A percentile compares a stretch with the other conserved stretches of the same genome.
These are phyloP conservation scores for Leucogyrophana mollusca DNA, from an alignment of 768 basidiomycete species.

Conservation along the genomic window DNA sequence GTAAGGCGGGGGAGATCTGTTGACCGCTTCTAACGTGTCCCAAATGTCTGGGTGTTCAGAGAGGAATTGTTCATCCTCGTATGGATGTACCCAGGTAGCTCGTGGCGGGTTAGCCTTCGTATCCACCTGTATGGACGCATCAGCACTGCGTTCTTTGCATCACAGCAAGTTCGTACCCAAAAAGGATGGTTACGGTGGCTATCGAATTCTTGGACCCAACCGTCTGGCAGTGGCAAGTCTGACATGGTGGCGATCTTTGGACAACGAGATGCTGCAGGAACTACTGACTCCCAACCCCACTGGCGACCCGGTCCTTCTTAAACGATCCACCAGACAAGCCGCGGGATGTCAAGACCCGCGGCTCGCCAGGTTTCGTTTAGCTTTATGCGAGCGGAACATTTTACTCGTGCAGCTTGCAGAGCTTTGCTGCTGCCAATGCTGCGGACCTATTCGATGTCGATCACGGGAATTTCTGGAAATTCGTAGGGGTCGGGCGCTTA, in stretches of 20 bases:
- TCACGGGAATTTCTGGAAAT: no score
- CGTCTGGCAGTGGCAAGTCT: conserved; percentile 47
- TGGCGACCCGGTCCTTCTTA: no score
- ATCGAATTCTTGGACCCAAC: conserved; percentile 56
- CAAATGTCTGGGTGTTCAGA: conserved; percentile 52
- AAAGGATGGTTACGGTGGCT: conserved; percentile 40
- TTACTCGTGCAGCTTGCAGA: no score
- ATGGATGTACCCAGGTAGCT: conserved; percentile 71
- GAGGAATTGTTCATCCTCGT: conserved; percentile 67
- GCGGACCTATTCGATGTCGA: no score
- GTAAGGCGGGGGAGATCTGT: neutral
- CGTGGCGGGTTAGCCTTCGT: conserved; percentile 61
- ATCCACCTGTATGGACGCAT: conserved; percentile 47
- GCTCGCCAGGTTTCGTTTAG: no score
- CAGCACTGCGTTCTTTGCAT: neutral
- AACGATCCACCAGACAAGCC: no score
- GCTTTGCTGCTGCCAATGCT: no score
- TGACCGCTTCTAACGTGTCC: conserved; percentile 35
- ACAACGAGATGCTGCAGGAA: no score
- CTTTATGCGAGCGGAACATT: no score
- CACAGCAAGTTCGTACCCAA: conserved; percentile 38
- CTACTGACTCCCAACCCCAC: no score
- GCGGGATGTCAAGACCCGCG: no score
- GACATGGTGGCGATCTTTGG: conserved; percentile 17
- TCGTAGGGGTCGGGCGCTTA: no score